Base-by-base conservation (phyloP, 768 basidiomycete species). In the Kwoniella mangroviensis region DNA sequence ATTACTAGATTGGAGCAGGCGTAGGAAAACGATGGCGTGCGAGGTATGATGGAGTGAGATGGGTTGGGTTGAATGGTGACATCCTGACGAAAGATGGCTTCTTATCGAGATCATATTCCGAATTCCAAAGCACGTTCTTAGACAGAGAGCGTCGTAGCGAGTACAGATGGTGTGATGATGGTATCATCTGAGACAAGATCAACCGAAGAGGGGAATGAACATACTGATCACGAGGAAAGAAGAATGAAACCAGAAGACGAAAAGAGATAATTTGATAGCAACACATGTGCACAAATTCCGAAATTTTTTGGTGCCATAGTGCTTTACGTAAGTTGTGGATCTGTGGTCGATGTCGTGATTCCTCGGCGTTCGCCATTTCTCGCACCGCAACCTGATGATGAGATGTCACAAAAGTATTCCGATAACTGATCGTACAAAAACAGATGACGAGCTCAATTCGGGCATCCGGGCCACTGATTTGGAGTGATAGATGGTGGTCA, bases 301-400 rank as follows among this genome's bases (percentile, higher is more conserved):
- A 49, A 49, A 49, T 49, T 49, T 56, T 21, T 17, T 21, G 34
- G 40, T 41, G 58, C 34, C 19, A 41, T 1, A 60, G 11, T 60
- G 34, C 34, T 21, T 15, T 24, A 57, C 13, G 9, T 28, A 42
- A 42, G 40, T 60, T 7, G 34, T 15, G 3, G 22, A 34, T 34
- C 1, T 7, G 34, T 7, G 6, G 6, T 34, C 43, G 56, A 24
- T 26, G 56, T 57, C 21, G 26, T 57, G 21, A 13, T 57, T 57
- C 17, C 10, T 57, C 56, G 56, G 56, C 56, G 56, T 57, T 57
- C 56, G 56, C 56, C 56, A 57, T 57, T 57, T 57, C 21, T 26
- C 45, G 45, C 45, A 49, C 6, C 12, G 19, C 19, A 1, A 4
- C 3, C 13, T 17, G 43, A 49, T 13, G 45, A 15, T 13, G 12